phyloP scores from a whole-genome alignment of 139 green algal genomes.

The Chlorella sp. region DNA sequence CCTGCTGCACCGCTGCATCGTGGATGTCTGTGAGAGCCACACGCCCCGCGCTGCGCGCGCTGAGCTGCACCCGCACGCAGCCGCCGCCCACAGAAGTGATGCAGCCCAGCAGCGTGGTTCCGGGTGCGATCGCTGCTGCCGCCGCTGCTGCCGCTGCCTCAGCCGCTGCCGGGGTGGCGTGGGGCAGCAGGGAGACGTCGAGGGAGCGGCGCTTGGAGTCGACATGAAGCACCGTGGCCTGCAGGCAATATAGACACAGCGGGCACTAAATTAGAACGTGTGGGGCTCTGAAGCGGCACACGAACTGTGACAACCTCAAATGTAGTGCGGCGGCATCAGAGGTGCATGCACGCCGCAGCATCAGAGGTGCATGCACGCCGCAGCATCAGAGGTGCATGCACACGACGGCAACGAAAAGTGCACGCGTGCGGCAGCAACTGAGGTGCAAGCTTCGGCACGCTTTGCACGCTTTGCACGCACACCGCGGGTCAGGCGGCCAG shows the following conservation, averaged over 20 bases:
- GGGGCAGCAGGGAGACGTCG: conserved; percentile 58
- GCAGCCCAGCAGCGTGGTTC: conserved; percentile 57
- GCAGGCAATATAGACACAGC: background rate
- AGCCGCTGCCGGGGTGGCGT: background rate
- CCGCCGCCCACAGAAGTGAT: conserved; percentile 49
- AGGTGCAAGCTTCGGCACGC: too few species aligned
- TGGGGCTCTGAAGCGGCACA: background rate
- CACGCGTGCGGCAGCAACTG: too few species aligned
- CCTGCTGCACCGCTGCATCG: conserved; percentile 71
- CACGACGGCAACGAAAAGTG: too few species aligned
- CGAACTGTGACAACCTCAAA: background rate
- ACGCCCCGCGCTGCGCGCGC: conserved; percentile 40
- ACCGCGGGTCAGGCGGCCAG: too few species aligned
- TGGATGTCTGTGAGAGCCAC: conserved; percentile 87
- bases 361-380: too few species aligned
- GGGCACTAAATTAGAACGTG: background rate
- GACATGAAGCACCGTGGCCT: conserved; percentile 37
- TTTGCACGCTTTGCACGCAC: too few species aligned
- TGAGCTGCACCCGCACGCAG: conserved; percentile 76
- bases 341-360: too few species aligned
- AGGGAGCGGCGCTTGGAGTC: conserved; percentile 51
- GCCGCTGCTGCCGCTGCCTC: background rate
- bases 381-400: too few species aligned
- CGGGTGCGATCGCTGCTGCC: conserved; percentile 4
- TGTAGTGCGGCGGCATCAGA: too few species aligned